Base-by-base conservation (phyloP, 108 stramenopile species). In the Discostella stelligeroides region DNA sequence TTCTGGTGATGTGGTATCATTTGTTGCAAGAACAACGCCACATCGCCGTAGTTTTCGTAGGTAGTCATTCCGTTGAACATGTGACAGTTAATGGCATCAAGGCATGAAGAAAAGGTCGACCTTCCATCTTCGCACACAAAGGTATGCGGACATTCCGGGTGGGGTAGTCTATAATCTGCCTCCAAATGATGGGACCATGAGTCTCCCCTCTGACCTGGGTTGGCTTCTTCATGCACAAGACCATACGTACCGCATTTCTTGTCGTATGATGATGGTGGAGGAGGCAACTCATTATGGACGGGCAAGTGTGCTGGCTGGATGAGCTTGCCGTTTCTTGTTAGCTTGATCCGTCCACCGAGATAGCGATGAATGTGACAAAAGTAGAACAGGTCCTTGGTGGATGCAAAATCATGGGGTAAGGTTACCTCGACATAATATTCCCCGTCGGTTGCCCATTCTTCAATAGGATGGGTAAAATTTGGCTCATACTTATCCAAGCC, bases 1-100 rank as follows among this genome's bases (percentile, higher is more conserved):
- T 97, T 97, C 59, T 92, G 85, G 64, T 96, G 92, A 73, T 95
- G 96, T 10, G 96, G 93, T 45, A 97, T 97, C 95, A 95, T 97
- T 68, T 95, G 89, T 72, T 88, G 90, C 43, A 91, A 71, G 49
- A 92, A 92, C 24, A 89, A 53, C 17, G 77, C 83, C 9, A 73
- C 47, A 4, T 57, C 82, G 23, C 53, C 41, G 11, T 58, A 28
- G n/a, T 60, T 58, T 7, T 34, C 60, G 20, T 58, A 58, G 9
- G 84, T 84, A 6, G 87, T 89, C 91, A 92, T 92, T 0, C 73
- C 76, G 29, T n/a, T 68, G 41, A 84, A 65, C 91, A 92, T 92
- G 84, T 70, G 63, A 70, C 91, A 92, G 48, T 92, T 85, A 84
- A 89, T 86, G 46, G 82, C 60, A 18, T 92, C 79, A 8, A 92